phyloP scores from a whole-genome alignment of 495 filamentous ascomycete species.

The Astrocystis sublimbata region DNA sequence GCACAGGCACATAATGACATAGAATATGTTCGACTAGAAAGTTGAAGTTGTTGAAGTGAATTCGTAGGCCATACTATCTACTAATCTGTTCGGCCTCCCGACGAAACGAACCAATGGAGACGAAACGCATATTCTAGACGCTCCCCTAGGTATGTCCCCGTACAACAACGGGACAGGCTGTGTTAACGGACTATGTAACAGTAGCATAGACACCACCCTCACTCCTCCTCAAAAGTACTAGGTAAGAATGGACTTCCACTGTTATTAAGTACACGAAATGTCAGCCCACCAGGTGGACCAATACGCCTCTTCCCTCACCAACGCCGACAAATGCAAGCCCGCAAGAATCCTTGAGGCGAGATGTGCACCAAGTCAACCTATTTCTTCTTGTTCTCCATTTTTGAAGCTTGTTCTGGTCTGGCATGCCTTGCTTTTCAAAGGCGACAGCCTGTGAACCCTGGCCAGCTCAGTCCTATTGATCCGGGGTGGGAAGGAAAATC shows the following conservation, averaged over 20 bases:
- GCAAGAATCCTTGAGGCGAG: too few species aligned
- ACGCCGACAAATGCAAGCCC: slow-evolving; percentile 30
- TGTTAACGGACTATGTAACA: not conserved
- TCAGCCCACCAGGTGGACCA: not conserved
- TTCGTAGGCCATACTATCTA: not conserved
- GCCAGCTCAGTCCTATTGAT: slow-evolving; percentile 21
- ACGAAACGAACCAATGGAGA: not conserved
- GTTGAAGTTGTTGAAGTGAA: not conserved
- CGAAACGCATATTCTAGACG: not conserved
- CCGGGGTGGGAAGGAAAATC: slow-evolving; percentile 48
- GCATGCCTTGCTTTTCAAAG: not conserved
- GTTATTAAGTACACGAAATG: not conserved
- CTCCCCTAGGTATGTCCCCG: not conserved
- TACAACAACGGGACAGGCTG: not conserved
- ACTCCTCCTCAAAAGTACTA: not conserved
- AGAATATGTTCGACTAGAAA: not conserved
- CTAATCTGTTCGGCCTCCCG: not conserved
- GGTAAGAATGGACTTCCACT: too few species aligned
- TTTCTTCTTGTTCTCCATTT: too few species aligned
- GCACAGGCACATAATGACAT: not conserved
- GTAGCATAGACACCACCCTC: too few species aligned
- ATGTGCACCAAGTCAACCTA: too few species aligned
- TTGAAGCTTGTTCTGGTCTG: too few species aligned
- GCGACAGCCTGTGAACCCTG: not conserved
- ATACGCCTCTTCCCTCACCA: slow-evolving; percentile 21